These are phyloP conservation scores for Lentithecium fluviatile DNA, from an alignment of 495 filamentous ascomycete species.

Conservation along the genomic window DNA sequence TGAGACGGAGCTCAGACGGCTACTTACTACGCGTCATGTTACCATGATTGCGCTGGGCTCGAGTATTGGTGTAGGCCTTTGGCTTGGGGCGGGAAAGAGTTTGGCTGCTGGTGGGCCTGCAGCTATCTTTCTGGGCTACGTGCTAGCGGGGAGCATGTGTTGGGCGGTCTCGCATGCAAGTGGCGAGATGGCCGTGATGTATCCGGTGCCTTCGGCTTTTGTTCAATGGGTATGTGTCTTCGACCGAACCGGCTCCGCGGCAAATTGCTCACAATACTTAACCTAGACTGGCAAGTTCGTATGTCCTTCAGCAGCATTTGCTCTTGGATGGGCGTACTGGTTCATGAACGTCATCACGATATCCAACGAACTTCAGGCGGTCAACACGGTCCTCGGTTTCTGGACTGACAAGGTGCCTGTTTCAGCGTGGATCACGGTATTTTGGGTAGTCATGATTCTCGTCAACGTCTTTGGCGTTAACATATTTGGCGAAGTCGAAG, in stretches of 20 bases:
- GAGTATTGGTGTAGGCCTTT: constrained; percentile 38
- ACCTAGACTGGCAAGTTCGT: constrained; percentile 35
- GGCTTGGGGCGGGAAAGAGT: constrained; percentile 35
- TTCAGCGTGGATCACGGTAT: constrained; percentile 37
- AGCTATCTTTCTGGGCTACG: constrained; percentile 34
- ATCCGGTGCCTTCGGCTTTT: constrained; percentile 35
- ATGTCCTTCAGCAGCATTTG: constrained; percentile 33
- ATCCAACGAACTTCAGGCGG: constrained; percentile 36
- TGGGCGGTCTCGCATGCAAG: constrained; percentile 35
- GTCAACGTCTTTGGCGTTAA: constrained; percentile 32
- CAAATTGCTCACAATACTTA: background rate
- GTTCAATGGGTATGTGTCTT: constrained; percentile 30
- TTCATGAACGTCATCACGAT: constrained; percentile 34
- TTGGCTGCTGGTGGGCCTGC: constrained; percentile 30
- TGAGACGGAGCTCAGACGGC: constrained; percentile 26
- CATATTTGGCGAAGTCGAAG: constrained; percentile 36
- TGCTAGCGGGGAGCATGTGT: constrained; percentile 32
- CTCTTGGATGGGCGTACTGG: constrained; percentile 39
- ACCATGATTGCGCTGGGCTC: constrained; percentile 38
- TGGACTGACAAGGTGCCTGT: constrained; percentile 35
- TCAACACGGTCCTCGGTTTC: constrained; percentile 32
- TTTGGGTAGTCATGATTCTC: constrained; percentile 29
- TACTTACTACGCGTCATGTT: constrained; percentile 33
- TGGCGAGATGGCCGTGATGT: constrained; percentile 38
- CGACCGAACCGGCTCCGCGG: background rate